Base-by-base conservation (phyloP, 2,329 filamentous ascomycete species). In the Colletotrichum gloeosporioides region DNA sequence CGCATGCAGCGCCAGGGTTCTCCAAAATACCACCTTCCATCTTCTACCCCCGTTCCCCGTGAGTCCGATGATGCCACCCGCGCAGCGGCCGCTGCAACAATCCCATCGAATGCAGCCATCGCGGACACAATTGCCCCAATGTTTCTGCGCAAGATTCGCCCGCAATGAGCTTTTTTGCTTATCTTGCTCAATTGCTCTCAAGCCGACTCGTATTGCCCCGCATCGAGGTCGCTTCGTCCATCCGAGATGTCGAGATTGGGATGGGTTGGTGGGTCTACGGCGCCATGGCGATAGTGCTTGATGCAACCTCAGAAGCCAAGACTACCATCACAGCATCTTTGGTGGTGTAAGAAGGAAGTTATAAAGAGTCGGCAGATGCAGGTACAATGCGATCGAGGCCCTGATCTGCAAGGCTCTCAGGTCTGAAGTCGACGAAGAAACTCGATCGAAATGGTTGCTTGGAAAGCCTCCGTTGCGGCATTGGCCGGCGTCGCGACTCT, bases 111-210 rank as follows among this genome's bases (percentile, higher is more conserved):
- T 36, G 69, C 68, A 16, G 62, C 49, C 16, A 15, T n/a, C 31
- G 53, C 32, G 69, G 22, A 34, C 25, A 12, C 7, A 2, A 5
- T 25, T 62, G 29, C 34, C 36, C 2, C 10, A 39, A 2, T 10
- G 13, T 5, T 34, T 13, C 22, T 25, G 6, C 16, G 31, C 32
- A 39, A 13, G 13, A n/a, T 6, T n/a, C 15, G 18, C n/a, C 25
- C 18, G 25, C 44, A 8, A 32, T 32, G 68, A 9, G 49, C 7
- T 8, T 18, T 16, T n/a, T 34, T 22, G 44, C 27, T 49, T 69
- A 76, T 76, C 69, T 76, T 76, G 73, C 73, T 73, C 69, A 76
- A 76, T 73, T 25, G 44, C 63, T 44, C 73, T 76, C 73, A 49
- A 9, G 44, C 29, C 8, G 16, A 12, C 57, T 16, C 55, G 57